phyloP scores from a whole-genome alignment of 2,329 filamentous ascomycete genomes.

The Reticulascus tulasneorum region DNA sequence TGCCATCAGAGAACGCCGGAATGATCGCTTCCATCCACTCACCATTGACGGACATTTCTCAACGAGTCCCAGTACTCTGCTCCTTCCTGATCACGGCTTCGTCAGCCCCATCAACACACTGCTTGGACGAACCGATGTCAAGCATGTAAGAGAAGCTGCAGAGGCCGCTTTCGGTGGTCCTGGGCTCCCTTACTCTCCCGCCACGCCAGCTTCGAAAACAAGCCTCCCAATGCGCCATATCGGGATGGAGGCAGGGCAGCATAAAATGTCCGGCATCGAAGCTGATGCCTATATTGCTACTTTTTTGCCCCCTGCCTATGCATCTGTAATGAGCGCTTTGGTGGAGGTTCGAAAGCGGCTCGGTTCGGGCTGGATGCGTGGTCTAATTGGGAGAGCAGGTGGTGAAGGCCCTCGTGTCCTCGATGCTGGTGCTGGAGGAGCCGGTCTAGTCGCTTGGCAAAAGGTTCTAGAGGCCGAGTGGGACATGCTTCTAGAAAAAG shows the following conservation, averaged over 20 bases:
- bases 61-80: slow-evolving; percentile 68
- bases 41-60: slow-evolving; percentile 72
- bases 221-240: slow-evolving; percentile 61
- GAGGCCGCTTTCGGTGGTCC: slow-evolving; percentile 72
- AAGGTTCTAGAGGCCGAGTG: slow-evolving; percentile 79
- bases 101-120: slow-evolving; percentile 66
- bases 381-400: slow-evolving; percentile 48
- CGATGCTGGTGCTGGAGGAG: slow-evolving; percentile 72
- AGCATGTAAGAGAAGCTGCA: slow-evolving; percentile 71
- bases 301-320: slow-evolving; percentile 68
- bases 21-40: slow-evolving; percentile 65
- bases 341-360: slow-evolving; percentile 72
- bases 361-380: slow-evolving; percentile 66
- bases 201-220: slow-evolving; percentile 58
- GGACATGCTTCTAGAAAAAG: slow-evolving; percentile 59
- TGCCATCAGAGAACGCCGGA: slow-evolving; percentile 15
- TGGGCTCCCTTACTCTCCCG: slow-evolving; percentile 71
- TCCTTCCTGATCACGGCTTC: slow-evolving; percentile 67
- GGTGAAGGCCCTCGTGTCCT: slow-evolving; percentile 59
- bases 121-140: slow-evolving; percentile 63
- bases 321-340: slow-evolving; percentile 61
- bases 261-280: slow-evolving; percentile 69
- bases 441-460: slow-evolving; percentile 70
- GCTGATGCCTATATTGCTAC: slow-evolving; percentile 68
- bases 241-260: slow-evolving; percentile 58